Base-by-base conservation (phyloP, 2,329 filamentous ascomycete genomes). In the Claviceps fusiformis region DNA sequence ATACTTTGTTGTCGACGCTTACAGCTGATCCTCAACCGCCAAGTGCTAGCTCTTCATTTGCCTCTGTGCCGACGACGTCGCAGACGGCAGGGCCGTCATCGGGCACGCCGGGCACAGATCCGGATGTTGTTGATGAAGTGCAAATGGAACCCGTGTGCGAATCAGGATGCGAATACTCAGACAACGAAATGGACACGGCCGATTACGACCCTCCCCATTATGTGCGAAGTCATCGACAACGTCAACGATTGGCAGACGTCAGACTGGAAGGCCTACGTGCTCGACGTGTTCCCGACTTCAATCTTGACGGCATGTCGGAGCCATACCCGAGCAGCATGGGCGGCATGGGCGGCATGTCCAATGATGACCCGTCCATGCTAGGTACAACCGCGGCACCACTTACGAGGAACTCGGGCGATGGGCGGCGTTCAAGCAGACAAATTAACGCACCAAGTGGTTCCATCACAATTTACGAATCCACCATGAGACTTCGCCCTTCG, bases 31-130 rank as follows among this genome's bases (percentile, higher is more conserved):
- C 86, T 17, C 85, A 88, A 58, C 79, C 88, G 3, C 89, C 90
- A 0, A 95, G 87, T 62, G 80, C 82, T 2, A 82, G 87, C 35
- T 91, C 89, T 1, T 95, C 90, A 0, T 95, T 95, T 66, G 80
- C 84, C 0, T 91, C 87, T 10, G 76, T 77, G 9, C 58, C 63
- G 2, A 64, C 63, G 1, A n/a, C n/a, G n/a, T 73, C 76, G 0
- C 75, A 75, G 58, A 71, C 65, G 54, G 68, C 70, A 2, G 70
- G 67, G 1, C 64, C 64, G 48, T 77, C 80, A 0, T 74, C 75
- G 24, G 71, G 71, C 57, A 77, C 74, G 10, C 59, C 65, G 35
- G 53, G 61, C 1, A 62, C 61, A 44, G 54, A 64, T 9, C 72
- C 70, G 1, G 73, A 70, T 27, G 61, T 65, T 15, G 59, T 64